Base-by-base conservation (phyloP, 1,139 yeast species). In the Saccharomyces hybrid region DNA sequence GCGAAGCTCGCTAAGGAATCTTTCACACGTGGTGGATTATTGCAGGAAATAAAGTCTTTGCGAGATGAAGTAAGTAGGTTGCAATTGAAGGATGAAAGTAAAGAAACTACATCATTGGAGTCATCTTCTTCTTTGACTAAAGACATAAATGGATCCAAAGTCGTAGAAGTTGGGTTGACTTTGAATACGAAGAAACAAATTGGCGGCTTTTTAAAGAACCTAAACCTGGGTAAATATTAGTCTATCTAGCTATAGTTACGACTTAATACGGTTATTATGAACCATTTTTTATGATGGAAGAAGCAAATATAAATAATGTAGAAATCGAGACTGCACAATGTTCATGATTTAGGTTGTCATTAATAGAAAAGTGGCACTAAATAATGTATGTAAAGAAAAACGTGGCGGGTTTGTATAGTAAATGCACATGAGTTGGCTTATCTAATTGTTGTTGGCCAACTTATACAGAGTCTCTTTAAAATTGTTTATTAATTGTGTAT, bases 401-500 rank as follows among this genome's bases (percentile, higher is more conserved):
- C 6, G 19, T 44, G 19, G 3, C 21, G 9, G 3, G 11, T 19
- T 46, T 46, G 11, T 46, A 19, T 14, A 46, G 26, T 24, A 2
- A 24, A 24, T 19, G 16, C 6, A 7, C 29, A 9, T 27, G 11
- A 16, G 21, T n/a, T 26, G 28, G 1, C 24, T 32, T 16, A 19
- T 8, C 9, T 19, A 19, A n/a, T 24, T 50, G 2, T n/a, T 21
- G 46, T 19, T 53, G 21, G 61, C 56, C 42, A 73, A 58, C 44
- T 70, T 69, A 8, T 67, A 57, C 27, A 80, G 64, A 6, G 74
- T 76, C 47, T 68, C 63, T 51, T 67, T 66, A 57, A 89, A 76
- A 64, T 78, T 82, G 48, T 74, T 67, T 11, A 91, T 67, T 55
- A 93, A 71, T 14, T 65, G 61, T 48, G 75, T 69, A 64, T 89